Evolutionary conservation across 148 eudicot species (phyloP).

Genomic region (Cornus kousa): DNA sequence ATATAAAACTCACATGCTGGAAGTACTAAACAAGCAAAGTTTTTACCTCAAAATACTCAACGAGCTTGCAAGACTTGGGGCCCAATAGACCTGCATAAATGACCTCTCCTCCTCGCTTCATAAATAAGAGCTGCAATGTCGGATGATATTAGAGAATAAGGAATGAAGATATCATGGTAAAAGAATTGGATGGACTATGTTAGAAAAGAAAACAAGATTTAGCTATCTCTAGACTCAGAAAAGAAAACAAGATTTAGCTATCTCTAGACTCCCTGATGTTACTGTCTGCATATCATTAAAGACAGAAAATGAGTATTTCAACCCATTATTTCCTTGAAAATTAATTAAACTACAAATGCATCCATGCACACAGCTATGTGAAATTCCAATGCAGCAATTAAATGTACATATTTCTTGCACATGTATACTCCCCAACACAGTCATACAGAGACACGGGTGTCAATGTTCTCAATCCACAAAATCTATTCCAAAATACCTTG

Average conservation of each 20-base stretch:
- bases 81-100: conserved; percentile 97
- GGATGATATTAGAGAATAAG: neutral
- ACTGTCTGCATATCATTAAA: neutral
- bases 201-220: neutral
- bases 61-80: conserved; percentile 69
- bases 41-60: conserved; percentile 86
- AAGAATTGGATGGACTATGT: neutral
- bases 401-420: neutral
- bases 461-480: no score
- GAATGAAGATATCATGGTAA: neutral
- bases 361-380: neutral
- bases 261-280: neutral
- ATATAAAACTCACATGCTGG: neutral
- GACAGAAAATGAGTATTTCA: neutral
- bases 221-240: neutral
- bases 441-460: neutral
- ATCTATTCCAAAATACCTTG: no score
- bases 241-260: neutral
- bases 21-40: neutral
- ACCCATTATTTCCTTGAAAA: neutral
- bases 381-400: neutral
- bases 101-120: conserved; percentile 97
- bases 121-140: conserved; percentile 74
- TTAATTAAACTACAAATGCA: neutral
- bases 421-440: neutral